Conservation (phyloP, 1,284 basidiomycete species). For the Meripilus lineatus region DNA sequence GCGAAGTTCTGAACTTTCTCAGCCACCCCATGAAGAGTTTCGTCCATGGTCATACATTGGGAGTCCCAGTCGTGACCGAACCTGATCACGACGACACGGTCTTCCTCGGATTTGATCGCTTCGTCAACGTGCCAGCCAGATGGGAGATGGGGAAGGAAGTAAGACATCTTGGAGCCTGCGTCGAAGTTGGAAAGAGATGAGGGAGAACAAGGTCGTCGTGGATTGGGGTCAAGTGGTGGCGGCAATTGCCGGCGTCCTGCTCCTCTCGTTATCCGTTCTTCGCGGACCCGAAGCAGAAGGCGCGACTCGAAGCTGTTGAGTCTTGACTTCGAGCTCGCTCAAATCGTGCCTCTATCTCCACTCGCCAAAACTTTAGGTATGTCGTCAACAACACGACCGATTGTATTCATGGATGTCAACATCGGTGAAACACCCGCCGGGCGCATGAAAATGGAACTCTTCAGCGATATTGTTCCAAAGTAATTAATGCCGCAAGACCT, state of each 20-base stretch:
- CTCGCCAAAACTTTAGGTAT: too few species aligned
- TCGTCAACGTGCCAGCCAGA: constrained; percentile 98
- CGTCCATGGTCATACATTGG: constrained; percentile 99
- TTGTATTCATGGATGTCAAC: constrained; percentile 96
- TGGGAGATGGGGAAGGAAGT: constrained; percentile 88
- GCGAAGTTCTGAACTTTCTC: constrained; percentile 99
- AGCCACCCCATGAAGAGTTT: constrained; percentile 88
- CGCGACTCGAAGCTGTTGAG: too few species aligned
- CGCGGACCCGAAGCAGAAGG: too few species aligned
- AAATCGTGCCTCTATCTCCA: too few species aligned
- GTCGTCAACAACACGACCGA: constrained; percentile 43
- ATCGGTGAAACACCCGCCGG: constrained; percentile 96
- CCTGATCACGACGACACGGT: constrained; percentile 90
- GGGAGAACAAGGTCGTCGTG: too few species aligned
- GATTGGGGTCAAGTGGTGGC: too few species aligned
- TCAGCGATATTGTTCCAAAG: constrained; percentile 90
- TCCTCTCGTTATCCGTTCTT: too few species aligned
- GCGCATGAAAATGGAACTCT: constrained; percentile 93
- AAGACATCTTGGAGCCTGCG: constrained; percentile 67
- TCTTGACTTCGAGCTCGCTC: too few species aligned
- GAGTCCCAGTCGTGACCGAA: constrained; percentile 96
- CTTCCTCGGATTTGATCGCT: constrained; percentile 97
- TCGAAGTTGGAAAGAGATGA: too few species aligned
- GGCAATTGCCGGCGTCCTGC: too few species aligned
- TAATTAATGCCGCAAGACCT: constrained; percentile 21